These are phyloP conservation scores for Microcyclospora tardicrescens DNA, from an alignment of 2,329 filamentous ascomycete genomes.

Conservation along the genomic window DNA sequence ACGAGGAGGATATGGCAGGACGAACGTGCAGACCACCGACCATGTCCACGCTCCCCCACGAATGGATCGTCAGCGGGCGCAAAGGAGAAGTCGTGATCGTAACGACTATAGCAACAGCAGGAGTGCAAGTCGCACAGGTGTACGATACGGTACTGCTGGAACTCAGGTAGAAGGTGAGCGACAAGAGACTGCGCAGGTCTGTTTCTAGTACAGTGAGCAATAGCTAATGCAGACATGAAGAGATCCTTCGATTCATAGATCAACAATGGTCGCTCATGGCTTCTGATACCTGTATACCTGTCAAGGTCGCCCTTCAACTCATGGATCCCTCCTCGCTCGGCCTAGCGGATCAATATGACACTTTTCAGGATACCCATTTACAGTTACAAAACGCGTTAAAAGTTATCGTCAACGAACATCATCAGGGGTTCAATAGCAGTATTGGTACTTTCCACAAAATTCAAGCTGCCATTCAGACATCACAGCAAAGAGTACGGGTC, in stretches of 20 bases:
- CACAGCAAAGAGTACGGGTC: slow-evolving; percentile 69
- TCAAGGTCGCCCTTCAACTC: slow-evolving; percentile 87
- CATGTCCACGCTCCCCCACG: slow-evolving; percentile 21
- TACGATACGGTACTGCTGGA: slow-evolving; percentile 25
- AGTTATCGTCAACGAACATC: slow-evolving; percentile 93
- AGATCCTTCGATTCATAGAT: slow-evolving; percentile 70
- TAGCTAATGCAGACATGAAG: slow-evolving; percentile 18
- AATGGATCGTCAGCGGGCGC: slow-evolving; percentile 30
- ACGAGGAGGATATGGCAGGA: slow-evolving; percentile 27
- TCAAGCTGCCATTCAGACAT: slow-evolving; percentile 78
- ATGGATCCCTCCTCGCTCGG: slow-evolving; percentile 91
- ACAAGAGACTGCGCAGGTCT: neutral
- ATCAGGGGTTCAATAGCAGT: slow-evolving; percentile 97
- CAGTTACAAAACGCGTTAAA: slow-evolving; percentile 90
- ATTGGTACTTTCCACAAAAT: slow-evolving; percentile 99
- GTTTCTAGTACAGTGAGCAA: no score
- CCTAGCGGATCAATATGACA: slow-evolving; percentile 72
- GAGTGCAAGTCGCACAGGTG: slow-evolving; percentile 14
- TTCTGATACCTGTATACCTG: slow-evolving; percentile 74
- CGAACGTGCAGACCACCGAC: slow-evolving; percentile 9
- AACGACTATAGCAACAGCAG: slow-evolving; percentile 12
- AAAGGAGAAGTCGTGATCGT: slow-evolving; percentile 29
- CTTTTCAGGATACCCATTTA: slow-evolving; percentile 71
- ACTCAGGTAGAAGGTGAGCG: slow-evolving; percentile 30
- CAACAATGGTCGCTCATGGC: slow-evolving; percentile 88